These are phyloP conservation scores for Phaeosphaeriaceae sp. DNA, from an alignment of 2,329 filamentous ascomycete species.

Conservation along the genomic window DNA sequence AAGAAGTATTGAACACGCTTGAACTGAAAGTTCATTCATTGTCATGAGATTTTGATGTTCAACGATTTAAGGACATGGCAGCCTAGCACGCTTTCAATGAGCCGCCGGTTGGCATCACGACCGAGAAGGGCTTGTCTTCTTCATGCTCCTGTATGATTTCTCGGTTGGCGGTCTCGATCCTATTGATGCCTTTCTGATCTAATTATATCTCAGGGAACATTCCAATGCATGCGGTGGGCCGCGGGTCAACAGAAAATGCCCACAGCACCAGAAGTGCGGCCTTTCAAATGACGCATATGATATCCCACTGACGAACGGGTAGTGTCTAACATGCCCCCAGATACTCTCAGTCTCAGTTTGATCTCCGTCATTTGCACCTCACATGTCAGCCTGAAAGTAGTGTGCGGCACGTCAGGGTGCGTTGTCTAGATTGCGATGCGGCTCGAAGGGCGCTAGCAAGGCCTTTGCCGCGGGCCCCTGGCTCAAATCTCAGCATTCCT, in stretches of 20 bases:
- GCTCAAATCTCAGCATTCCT: slow-evolving; percentile 15
- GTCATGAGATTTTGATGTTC: too few species aligned
- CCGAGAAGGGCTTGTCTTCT: not conserved
- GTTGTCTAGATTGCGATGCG: slow-evolving; percentile 2
- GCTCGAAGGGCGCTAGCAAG: slow-evolving; percentile 11
- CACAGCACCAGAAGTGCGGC: not conserved
- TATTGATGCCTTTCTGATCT: not conserved
- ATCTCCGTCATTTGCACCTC: not conserved
- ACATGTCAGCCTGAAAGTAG: not conserved
- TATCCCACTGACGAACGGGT: not conserved
- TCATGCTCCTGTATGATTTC: too few species aligned
- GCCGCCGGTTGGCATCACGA: too few species aligned
- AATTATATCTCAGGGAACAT: not conserved
- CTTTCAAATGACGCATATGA: not conserved
- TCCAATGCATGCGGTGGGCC: not conserved
- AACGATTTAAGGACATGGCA: too few species aligned
- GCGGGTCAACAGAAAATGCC: not conserved
- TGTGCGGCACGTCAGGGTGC: slow-evolving; percentile 18
- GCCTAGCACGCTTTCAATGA: too few species aligned
- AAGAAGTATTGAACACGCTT: too few species aligned
- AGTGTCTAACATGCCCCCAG: not conserved
- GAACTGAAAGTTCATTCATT: too few species aligned
- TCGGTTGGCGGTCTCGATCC: too few species aligned
- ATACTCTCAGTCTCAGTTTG: not conserved
- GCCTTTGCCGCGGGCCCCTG: slow-evolving; percentile 18